These are phyloP conservation scores for Rhodotorula diobovata DNA, from an alignment of 768 basidiomycete genomes.

Conservation along the genomic window DNA sequence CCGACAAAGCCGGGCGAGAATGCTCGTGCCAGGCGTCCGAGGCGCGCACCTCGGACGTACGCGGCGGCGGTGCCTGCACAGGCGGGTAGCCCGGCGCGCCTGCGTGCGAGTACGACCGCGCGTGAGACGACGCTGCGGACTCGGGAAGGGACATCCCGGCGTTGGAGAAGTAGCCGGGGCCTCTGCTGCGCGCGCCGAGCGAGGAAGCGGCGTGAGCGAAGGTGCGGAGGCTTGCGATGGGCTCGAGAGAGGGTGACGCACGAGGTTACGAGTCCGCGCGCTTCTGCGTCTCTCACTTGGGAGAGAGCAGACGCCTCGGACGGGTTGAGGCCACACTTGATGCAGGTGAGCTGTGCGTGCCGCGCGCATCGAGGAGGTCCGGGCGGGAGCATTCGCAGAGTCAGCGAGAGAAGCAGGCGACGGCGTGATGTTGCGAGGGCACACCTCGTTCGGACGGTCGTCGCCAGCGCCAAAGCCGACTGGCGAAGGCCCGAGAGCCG, in stretches of 20 bases:
- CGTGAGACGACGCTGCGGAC: not conserved
- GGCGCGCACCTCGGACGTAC: too few species aligned
- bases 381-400: not conserved
- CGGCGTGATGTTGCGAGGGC: not conserved
- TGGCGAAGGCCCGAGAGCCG: not conserved
- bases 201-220: not conserved
- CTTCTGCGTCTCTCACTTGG: not conserved
- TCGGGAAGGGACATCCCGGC: not conserved
- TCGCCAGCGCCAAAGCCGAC: not conserved
- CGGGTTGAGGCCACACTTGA: conserved; percentile 1
- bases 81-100: too few species aligned
- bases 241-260: not conserved
- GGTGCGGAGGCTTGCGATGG: too few species aligned
- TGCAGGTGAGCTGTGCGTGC: not conserved
- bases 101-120: not conserved
- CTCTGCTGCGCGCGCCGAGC: not conserved
- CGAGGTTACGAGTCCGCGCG: not conserved
- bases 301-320: not conserved
- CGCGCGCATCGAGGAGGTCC: not conserved
- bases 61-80: too few species aligned
- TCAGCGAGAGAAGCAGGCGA: not conserved
- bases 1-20: too few species aligned
- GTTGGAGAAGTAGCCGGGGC: conserved; percentile 5
- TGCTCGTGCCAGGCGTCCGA: too few species aligned
- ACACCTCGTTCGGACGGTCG: not conserved